Evolutionary conservation across 495 filamentous ascomycete species (phyloP).

Genomic region (Xylaria scruposa): DNA sequence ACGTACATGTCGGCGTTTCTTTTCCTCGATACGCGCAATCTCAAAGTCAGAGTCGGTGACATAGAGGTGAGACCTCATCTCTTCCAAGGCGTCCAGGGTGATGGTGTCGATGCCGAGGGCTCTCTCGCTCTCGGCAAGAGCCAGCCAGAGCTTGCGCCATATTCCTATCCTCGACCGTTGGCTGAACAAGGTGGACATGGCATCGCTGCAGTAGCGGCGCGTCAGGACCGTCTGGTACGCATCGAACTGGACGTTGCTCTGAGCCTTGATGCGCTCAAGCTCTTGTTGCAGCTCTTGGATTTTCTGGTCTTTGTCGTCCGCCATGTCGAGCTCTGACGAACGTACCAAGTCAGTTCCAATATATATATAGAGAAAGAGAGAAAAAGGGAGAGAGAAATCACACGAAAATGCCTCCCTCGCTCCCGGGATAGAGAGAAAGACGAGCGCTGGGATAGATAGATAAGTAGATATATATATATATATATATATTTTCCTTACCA

Average conservation of each 20-base stretch:
- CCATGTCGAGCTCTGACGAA: conserved; percentile 8
- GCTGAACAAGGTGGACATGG: conserved; percentile 71
- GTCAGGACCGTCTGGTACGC: conserved; percentile 70
- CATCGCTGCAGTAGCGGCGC: conserved; percentile 70
- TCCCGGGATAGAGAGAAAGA: too few relatives aligned
- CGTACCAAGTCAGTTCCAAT: neutral
- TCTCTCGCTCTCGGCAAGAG: conserved; percentile 82
- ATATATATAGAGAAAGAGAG: neutral
- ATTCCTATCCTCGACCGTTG: conserved; percentile 72
- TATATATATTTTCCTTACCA: neutral
- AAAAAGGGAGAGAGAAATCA: neutral
- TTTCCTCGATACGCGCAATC: conserved; percentile 80
- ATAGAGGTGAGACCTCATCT: conserved; percentile 74
- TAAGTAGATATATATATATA: too few relatives aligned
- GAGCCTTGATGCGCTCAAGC: conserved; percentile 24
- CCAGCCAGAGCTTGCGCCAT: conserved; percentile 84
- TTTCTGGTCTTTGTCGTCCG: conserved; percentile 23
- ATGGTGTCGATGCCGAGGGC: conserved; percentile 69
- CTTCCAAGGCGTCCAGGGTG: conserved; percentile 70
- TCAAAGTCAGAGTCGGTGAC: conserved; percentile 84
- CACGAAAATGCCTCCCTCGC: neutral
- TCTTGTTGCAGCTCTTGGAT: conserved; percentile 22
- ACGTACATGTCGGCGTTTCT: conserved; percentile 63
- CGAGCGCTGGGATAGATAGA: too few relatives aligned
- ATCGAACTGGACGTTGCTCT: conserved; percentile 26